These are phyloP conservation scores for Tricholoma flavovirens DNA, from an alignment of 768 basidiomycete species.

Conservation along the genomic window DNA sequence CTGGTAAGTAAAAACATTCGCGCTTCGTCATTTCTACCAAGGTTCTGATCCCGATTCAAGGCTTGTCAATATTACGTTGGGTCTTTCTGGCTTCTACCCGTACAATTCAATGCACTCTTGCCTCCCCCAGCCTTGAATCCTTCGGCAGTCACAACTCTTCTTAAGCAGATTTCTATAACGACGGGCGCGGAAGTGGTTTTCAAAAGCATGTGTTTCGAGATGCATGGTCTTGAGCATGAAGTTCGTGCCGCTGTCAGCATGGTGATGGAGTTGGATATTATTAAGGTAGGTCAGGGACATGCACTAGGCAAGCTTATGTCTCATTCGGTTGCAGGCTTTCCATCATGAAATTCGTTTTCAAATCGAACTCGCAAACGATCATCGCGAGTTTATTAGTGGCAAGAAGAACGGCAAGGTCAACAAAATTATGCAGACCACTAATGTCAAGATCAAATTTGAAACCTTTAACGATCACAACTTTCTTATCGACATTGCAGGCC, in stretches of 20 bases:
- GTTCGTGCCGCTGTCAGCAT: conserved; percentile 80
- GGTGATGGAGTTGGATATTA: conserved; percentile 86
- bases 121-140: conserved; percentile 78
- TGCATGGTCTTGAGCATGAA: conserved; percentile 91
- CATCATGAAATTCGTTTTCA: conserved; percentile 98
- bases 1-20: conserved; percentile 52
- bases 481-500: conserved; percentile 85
- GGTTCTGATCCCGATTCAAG: conserved; percentile 34
- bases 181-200: conserved; percentile 94
- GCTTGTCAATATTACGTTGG: conserved; percentile 94
- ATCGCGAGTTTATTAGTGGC: conserved; percentile 96
- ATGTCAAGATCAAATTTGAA: conserved; percentile 98
- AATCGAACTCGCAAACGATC: conserved; percentile 95
- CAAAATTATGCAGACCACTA: conserved; percentile 97
- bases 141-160: conserved; percentile 73
- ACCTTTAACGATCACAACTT: conserved; percentile 96
- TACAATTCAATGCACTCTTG: conserved; percentile 88
- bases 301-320: not conserved
- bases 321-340: conserved; percentile 53
- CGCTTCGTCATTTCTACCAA: not conserved
- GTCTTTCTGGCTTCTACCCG: conserved; percentile 94
- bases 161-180: conserved; percentile 81
- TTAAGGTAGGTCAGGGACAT: conserved; percentile 57
- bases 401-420: conserved; percentile 99
- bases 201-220: conserved; percentile 96